These are phyloP conservation scores for Xylaria hypoxylon DNA, from an alignment of 2,329 filamentous ascomycete genomes.

Conservation along the genomic window DNA sequence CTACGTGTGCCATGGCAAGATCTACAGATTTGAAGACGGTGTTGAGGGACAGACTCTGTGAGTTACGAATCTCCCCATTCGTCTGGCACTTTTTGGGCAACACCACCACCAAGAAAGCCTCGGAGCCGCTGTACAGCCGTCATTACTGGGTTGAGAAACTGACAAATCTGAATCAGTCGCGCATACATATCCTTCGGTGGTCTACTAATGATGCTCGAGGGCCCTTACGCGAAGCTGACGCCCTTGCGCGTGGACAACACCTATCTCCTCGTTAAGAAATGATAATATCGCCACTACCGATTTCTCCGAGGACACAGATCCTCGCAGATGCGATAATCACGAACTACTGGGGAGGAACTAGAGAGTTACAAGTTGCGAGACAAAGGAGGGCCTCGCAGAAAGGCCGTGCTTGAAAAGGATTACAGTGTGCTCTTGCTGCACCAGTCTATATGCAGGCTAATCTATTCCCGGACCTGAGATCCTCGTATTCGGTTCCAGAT, in stretches of 20 bases:
- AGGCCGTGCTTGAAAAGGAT: constrained; percentile 19
- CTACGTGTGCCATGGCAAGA: constrained; percentile 89
- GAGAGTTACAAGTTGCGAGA: constrained; percentile 30
- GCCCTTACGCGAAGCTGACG: constrained; percentile 95
- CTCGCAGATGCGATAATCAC: constrained; percentile 33
- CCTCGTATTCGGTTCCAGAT: constrained; percentile 12
- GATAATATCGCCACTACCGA: constrained; percentile 31
- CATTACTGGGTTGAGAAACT: constrained; percentile 4
- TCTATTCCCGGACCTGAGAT: constrained; percentile 23
- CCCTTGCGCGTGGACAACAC: constrained; percentile 92
- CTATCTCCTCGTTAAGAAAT: constrained; percentile 96
- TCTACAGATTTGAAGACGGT: constrained; percentile 87
- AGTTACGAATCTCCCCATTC: constrained; percentile 53
- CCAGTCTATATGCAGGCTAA: constrained; percentile 34
- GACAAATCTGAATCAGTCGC: constrained; percentile 68
- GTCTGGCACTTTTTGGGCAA: constrained; percentile 7
- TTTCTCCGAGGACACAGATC: neutral
- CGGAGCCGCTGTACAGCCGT: neutral
- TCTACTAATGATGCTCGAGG: constrained; percentile 88
- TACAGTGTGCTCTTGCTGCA: constrained; percentile 28
- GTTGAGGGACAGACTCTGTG: constrained; percentile 86
- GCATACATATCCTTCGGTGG: constrained; percentile 95
- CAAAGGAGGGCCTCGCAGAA: constrained; percentile 24
- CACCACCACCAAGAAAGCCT: neutral
- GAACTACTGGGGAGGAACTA: constrained; percentile 30